A percentile compares a stretch with the other conserved stretches of the same genome.
Conservation (phyloP, 345 rosid genomes). For the Boechera retrofracta region DNA sequence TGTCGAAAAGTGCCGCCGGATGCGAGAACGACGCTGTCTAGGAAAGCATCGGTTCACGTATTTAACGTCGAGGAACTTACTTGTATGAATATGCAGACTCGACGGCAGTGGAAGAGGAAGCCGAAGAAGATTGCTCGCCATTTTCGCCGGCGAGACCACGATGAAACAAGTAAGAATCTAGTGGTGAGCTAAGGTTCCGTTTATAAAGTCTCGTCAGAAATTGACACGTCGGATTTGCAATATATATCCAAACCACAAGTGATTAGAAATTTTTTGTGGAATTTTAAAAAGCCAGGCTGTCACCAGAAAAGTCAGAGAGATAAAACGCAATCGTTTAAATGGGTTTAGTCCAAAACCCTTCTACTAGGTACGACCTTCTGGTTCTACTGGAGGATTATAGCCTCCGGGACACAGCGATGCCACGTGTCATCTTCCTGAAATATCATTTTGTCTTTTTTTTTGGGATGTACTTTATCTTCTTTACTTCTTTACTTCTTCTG, state of each 20-base stretch:
- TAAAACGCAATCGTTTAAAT: constrained; percentile 21
- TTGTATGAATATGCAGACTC: constrained; percentile 37
- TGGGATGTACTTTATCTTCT: constrained; percentile 42
- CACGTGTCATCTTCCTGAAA: constrained; percentile 26
- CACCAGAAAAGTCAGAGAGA: not conserved
- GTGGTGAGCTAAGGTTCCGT: constrained; percentile 33
- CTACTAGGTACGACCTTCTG: constrained; percentile 11
- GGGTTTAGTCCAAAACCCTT: too few species aligned
- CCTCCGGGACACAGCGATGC: constrained; percentile 28
- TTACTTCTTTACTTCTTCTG: not conserved
- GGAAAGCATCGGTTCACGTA: constrained; percentile 38
- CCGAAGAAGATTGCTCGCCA: constrained; percentile 57
- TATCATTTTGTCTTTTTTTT: not conserved
- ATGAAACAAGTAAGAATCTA: constrained; percentile 16
- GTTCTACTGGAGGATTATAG: accelerated
- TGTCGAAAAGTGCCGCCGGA: constrained; percentile 24
- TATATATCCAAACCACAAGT: constrained; percentile 31
- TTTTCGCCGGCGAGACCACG: constrained; percentile 37
- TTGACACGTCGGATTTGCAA: constrained; percentile 43
- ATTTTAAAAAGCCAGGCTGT: constrained; percentile 28
- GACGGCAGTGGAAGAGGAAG: constrained; percentile 48
- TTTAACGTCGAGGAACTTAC: constrained; percentile 28
- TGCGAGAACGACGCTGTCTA: constrained; percentile 39
- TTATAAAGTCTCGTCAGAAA: constrained; percentile 6
- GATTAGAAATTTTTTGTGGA: constrained; percentile 19